Evolutionary conservation across 164 flowering plant genomes (phyloP).

Genomic region (Macadamia tetraphylla): DNA sequence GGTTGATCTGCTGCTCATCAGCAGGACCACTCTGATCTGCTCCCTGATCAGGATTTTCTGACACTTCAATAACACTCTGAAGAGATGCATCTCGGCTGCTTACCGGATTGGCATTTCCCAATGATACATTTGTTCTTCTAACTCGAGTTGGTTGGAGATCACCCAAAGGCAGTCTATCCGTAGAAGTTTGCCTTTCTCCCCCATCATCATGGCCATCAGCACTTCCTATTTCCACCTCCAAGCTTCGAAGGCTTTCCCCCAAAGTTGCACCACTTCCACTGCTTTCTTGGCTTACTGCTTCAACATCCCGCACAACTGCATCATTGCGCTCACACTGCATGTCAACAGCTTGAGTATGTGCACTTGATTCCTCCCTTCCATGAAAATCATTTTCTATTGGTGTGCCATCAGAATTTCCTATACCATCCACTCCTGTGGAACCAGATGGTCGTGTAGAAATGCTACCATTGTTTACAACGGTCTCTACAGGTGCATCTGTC

Average conservation of each 20-base stretch:
- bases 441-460: constrained; percentile 21
- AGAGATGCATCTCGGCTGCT: constrained; percentile 65
- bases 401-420: constrained; percentile 29
- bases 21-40: constrained; percentile 52
- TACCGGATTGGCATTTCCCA: constrained; percentile 40
- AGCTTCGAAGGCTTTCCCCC: constrained; percentile 94
- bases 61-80: constrained; percentile 75
- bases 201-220: constrained; percentile 99
- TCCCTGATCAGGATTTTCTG: constrained; percentile 68
- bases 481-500: constrained; percentile 35
- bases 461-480: constrained; percentile 28
- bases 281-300: constrained; percentile 94
- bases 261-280: constrained; percentile 96
- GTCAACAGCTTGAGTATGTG: constrained; percentile 56
- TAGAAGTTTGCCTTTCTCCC: constrained; percentile 77
- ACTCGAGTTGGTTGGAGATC: constrained; percentile 45
- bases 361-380: constrained; percentile 34
- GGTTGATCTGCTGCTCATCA: constrained; percentile 52
- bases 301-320: constrained; percentile 74
- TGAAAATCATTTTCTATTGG: constrained; percentile 38
- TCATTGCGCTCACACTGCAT: constrained; percentile 89
- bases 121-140: constrained; percentile 55
- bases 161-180: constrained; percentile 51
- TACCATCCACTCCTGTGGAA: constrained; percentile 25
- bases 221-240: constrained; percentile 98